Evolutionary conservation across 2,329 filamentous ascomycete genomes (phyloP), one percentile per base, ranked within the genome.

Genomic region (Stemphylium vesicarium): DNA sequence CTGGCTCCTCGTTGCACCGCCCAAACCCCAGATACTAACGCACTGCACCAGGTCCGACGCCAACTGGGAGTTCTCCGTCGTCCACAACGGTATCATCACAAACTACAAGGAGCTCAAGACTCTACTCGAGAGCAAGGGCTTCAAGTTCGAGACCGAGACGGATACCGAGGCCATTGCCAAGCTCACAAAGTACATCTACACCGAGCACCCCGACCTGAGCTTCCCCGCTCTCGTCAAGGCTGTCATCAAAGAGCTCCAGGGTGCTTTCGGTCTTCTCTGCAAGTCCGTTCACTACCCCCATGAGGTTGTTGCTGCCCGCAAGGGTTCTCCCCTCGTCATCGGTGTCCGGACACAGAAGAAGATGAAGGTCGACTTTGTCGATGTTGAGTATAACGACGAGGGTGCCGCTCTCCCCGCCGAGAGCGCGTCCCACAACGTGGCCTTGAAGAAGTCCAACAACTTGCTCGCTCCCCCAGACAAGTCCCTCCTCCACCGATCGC

Each of bases 281-380:
- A 99, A 98, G 85, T 99, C 95, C 37, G 92, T 97, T 53, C 94
- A 98, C 85, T 99, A 92, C 83, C 95, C 95, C 57, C 92, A 97
- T 75, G 95, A 99, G 83, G 90, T 98, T 61, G 92, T 99, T 79
- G 95, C 95, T 51, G 95, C 95, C 76, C 92, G 95, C 71, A 99
- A 99, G 86, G 95, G 95, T 81, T 99, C 95, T 59, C 95, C 95
- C 38, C 86, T 99, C 58, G 95, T 99, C 62, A 92, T 99, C 70
- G 95, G 95, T 80, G 95, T 99, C 76, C 91, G 92, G 82, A 98
- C 95, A 52, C 85, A 92, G 80, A 96, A 90, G 84, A 96, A 96
- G 82, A 98, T 99, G 95, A 99, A 98, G 89, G 95, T 99, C 61
- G 95, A 99, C 82, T 99, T 99, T 73, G 95, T 99, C 76, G 95